Evolutionary conservation across 1,284 basidiomycete species (phyloP), one percentile per base, ranked within the genome.

Genomic region (Cryptococcus neoformans): DNA sequence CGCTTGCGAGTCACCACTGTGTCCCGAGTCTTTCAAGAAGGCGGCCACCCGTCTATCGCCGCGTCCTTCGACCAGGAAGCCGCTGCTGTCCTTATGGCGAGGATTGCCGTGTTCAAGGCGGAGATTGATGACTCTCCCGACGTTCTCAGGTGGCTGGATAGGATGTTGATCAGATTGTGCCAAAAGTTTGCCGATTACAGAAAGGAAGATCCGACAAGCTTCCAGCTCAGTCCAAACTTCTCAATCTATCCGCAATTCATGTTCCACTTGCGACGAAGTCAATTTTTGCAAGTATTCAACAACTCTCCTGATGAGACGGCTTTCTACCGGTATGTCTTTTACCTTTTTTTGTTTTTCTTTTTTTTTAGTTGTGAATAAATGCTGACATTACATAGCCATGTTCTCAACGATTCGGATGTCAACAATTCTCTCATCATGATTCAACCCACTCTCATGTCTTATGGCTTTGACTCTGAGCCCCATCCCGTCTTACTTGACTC

Each of bases 351-450:
- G n/a, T n/a, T n/a, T n/a, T n/a, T n/a, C n/a, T n/a, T n/a, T n/a
- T n/a, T n/a, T n/a, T n/a, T n/a, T n/a, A n/a, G n/a, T n/a, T n/a
- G n/a, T n/a, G n/a, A n/a, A n/a, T 41, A 57, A 7, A 39, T 49
- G 35, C 57, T 58, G 50, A 63, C 48, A 36, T 4, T 41, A 9
- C 38, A 1, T 64, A 93, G 94, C 64, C 96, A 98, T 77, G 87
- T 98, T 46, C 81, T 99, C 55, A 95, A 98, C 78, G 89, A 94
- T 70, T 92, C 96, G 78, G 96, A 99, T 74, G 95, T 98, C 69
- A 99, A 99, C 83, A 97, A 98, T 78, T 97, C 94, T 42, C 80
- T 99, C 60, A 96, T 99, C 79, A 98, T 98, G 94, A 99, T 99
- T 59, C 96, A 99, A 77, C 96, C 96, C 1, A 99, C 96, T 10